Evolutionary conservation across 2,329 filamentous ascomycete genomes (phyloP), one percentile per base, ranked within the genome.

Genomic region (Escovopsis sp.): DNA sequence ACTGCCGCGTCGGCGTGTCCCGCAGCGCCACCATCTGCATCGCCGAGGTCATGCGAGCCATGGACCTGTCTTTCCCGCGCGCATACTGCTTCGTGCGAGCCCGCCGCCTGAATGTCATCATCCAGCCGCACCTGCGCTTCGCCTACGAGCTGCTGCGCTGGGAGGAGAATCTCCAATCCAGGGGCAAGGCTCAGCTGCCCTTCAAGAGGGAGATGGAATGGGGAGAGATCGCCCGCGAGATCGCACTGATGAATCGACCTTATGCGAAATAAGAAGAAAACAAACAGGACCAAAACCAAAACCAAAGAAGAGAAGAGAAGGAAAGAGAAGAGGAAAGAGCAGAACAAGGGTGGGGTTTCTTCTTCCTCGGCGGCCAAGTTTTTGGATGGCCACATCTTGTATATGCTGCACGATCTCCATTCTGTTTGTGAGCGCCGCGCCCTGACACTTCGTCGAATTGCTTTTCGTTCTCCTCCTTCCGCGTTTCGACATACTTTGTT

Each of bases 71-170:
- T 1, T 89, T 96, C 53, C 87, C 91, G 11, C 75, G 85, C 43
- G 91, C 91, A 45, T 98, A 98, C 62, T 96, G 91, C 60, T 96
- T 89, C 60, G 91, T 98, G 33, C 80, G 91, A 30, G 91, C 91
- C 18, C 76, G 91, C 42, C 74, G 91, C 47, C 69, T 98, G 39
- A 98, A 98, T 56, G 91, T 98, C 41, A 98, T 98, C 49, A 96
- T 98, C 49, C 91, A 98, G 60, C 91, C 91, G 11, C 89, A 98
- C 65, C 71, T 98, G 43, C 76, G 86, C 45, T 98, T 98, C 63
- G 83, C 84, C 51, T 94, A 96, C 56, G 91, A 98, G 64, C 73
- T 98, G 28, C 70, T 98, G 40, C 93, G 93, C 60, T 96, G 89
- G 86, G 91, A 98, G 62, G 89, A 95, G 60, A 62, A 73, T 30